Evolutionary conservation across 192 early-diverging fungal genomes (phyloP).

Genomic region (Rhizoclosmatium globosum): DNA sequence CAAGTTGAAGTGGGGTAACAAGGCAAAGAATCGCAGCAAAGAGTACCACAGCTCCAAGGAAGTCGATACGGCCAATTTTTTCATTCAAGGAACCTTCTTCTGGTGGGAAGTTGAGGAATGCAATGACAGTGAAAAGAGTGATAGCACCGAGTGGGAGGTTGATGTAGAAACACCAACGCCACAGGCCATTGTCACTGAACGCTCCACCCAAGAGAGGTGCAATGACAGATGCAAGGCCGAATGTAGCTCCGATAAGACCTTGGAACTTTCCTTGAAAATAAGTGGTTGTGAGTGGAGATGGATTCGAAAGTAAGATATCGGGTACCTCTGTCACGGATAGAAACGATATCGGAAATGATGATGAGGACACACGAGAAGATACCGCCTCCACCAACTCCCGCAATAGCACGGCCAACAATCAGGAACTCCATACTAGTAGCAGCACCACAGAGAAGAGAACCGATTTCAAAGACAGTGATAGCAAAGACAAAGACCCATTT

Average conservation of each 20-base stretch:
- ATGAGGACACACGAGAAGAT: constrained; percentile 80
- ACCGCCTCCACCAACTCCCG: constrained; percentile 79
- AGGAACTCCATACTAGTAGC: constrained; percentile 47
- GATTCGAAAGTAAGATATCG: no score
- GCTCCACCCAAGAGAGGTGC: constrained; percentile 84
- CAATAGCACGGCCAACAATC: constrained; percentile 75
- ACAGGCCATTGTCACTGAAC: constrained; percentile 61
- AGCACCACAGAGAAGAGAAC: constrained; percentile 72
- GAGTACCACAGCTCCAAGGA: constrained; percentile 6
- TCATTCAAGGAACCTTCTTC: constrained; percentile 55
- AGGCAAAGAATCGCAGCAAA: constrained; percentile 9
- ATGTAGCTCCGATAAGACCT: constrained; percentile 77
- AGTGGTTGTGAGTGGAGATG: no score
- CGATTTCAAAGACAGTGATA: constrained; percentile 76
- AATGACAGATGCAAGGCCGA: constrained; percentile 76
- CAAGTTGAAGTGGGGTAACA: constrained; percentile 69
- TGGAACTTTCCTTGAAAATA: constrained; percentile 71
- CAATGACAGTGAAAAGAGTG: constrained; percentile 61
- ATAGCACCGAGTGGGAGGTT: constrained; percentile 83
- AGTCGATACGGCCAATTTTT: constrained; percentile 77
- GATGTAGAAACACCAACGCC: constrained; percentile 77
- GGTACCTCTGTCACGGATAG: constrained; percentile 52
- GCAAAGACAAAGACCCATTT: constrained; percentile 68
- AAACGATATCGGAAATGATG: constrained; percentile 84
- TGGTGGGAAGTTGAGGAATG: constrained; percentile 68